Percentiles rank a stretch among this genome's conserved stretches.
phyloP scores from a whole-genome alignment of 345 rosid genomes.

The Citrus cavaleriei region DNA sequence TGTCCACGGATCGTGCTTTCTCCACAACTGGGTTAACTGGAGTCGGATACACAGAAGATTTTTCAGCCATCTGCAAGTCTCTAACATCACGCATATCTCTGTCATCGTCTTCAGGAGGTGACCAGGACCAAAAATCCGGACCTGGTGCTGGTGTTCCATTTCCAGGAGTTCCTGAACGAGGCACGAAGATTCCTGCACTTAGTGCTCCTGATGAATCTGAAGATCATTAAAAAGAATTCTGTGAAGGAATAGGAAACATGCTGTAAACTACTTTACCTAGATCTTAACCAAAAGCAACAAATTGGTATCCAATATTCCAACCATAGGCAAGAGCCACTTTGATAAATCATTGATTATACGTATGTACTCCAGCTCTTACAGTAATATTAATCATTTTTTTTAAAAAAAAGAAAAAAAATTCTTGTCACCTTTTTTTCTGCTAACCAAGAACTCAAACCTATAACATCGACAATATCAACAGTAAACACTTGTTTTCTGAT shows the following conservation, averaged over 20 bases:
- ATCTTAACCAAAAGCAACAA: neutral
- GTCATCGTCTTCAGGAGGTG: slow-evolving; percentile 50
- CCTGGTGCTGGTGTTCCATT: slow-evolving; percentile 73
- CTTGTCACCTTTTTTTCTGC: neutral
- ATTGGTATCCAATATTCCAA: neutral
- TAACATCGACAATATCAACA: neutral
- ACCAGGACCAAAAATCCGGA: slow-evolving; percentile 97
- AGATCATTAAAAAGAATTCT: neutral
- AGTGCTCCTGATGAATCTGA: slow-evolving; percentile 32
- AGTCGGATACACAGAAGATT: slow-evolving; percentile 31
- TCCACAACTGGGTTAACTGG: slow-evolving; percentile 40
- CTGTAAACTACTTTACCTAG: neutral
- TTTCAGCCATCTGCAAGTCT: slow-evolving; percentile 23
- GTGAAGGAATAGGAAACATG: neutral
- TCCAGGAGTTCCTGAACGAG: slow-evolving; percentile 42
- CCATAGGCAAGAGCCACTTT: neutral
- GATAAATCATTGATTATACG: neutral
- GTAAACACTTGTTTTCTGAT: neutral
- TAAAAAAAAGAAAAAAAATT: too few relatives aligned
- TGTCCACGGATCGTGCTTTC: slow-evolving; percentile 51
- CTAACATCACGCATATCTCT: slow-evolving; percentile 9
- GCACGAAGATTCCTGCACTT: slow-evolving; percentile 34
- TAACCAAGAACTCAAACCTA: neutral
- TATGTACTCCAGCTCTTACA: neutral
- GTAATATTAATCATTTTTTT: neutral